Conservation (phyloP, 2,329 filamentous ascomycete genomes). For the Cladosporium sp. region DNA sequence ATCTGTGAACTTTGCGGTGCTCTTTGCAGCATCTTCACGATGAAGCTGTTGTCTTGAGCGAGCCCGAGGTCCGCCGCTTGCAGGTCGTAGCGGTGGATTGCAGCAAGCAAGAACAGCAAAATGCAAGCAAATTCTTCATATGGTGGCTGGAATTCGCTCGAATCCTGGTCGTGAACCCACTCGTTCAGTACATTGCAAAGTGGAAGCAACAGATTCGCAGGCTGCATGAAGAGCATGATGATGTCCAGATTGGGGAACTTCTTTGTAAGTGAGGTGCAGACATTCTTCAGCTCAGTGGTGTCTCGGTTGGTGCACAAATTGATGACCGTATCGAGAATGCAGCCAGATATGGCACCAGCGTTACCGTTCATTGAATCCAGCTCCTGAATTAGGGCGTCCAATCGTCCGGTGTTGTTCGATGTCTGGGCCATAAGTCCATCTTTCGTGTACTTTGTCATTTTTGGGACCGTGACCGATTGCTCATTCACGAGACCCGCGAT, state of each 20-base stretch:
- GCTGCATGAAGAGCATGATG: conserved; percentile 69
- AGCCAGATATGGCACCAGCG: conserved; percentile 77
- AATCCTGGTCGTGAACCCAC: conserved; percentile 79
- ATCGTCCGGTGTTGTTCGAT: conserved; percentile 67
- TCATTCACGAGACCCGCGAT: conserved; percentile 79
- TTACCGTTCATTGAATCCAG: conserved; percentile 90
- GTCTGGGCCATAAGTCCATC: conserved; percentile 76
- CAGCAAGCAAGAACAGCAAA: conserved; percentile 67
- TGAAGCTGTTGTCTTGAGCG: conserved; percentile 59
- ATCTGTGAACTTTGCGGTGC: conserved; percentile 55
- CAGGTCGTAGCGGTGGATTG: conserved; percentile 72
- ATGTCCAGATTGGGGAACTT: conserved; percentile 70
- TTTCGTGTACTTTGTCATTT: conserved; percentile 70
- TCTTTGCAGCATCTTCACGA: conserved; percentile 61
- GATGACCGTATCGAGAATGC: conserved; percentile 50
- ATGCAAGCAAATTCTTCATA: conserved; percentile 84
- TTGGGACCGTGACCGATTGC: conserved; percentile 72
- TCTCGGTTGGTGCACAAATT: conserved; percentile 67
- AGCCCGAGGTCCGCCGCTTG: conserved; percentile 59
- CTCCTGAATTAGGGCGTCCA: conserved; percentile 73
- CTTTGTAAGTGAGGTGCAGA: conserved; percentile 69
- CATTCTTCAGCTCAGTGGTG: conserved; percentile 71
- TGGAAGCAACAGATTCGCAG: conserved; percentile 65
- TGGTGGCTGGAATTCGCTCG: conserved; percentile 75
- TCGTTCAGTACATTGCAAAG: conserved; percentile 71